phyloP scores from a whole-genome alignment of 305 asterid genomes.

The Euphrasia arctica region DNA sequence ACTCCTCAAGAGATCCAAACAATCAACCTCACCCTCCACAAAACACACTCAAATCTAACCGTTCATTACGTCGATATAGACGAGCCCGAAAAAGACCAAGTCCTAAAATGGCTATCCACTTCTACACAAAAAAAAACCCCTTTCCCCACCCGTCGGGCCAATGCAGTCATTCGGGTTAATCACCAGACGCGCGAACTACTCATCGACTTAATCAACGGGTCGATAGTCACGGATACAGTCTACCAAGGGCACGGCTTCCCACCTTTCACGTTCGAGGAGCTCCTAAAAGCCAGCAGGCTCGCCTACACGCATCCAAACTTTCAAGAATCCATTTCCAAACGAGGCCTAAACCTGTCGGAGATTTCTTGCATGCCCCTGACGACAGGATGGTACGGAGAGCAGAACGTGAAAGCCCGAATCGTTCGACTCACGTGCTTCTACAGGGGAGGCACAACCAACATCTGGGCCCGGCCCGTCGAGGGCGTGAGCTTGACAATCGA shows the following conservation, averaged over 20 bases:
- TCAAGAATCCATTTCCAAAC: slow-evolving; percentile 44
- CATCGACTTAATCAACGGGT: slow-evolving; percentile 37
- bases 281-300: slow-evolving; percentile 44
- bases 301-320: slow-evolving; percentile 37
- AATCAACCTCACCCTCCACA: slow-evolving; percentile 39
- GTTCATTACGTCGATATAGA: slow-evolving; percentile 70
- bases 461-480: slow-evolving; percentile 70
- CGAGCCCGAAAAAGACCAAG: slow-evolving; percentile 65
- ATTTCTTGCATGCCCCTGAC: slow-evolving; percentile 60
- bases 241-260: slow-evolving; percentile 59
- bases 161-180: slow-evolving; percentile 42
- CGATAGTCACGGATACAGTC: slow-evolving; percentile 36
- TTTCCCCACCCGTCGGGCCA: slow-evolving; percentile 48
- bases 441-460: slow-evolving; percentile 53
- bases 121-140: slow-evolving; percentile 11
- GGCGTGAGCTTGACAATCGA: slow-evolving; percentile 52
- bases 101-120: slow-evolving; percentile 46
- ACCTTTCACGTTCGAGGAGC: slow-evolving; percentile 51
- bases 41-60: slow-evolving; percentile 41
- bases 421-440: slow-evolving; percentile 51
- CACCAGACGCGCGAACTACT: slow-evolving; percentile 45
- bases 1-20: slow-evolving; percentile 48
- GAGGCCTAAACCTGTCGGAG: slow-evolving; percentile 64
- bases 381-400: slow-evolving; percentile 54
- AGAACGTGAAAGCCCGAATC: slow-evolving; percentile 28